Evolutionary conservation across 306 rosid genomes (phyloP).

Genomic region (Glycyrrhiza uralensis): DNA sequence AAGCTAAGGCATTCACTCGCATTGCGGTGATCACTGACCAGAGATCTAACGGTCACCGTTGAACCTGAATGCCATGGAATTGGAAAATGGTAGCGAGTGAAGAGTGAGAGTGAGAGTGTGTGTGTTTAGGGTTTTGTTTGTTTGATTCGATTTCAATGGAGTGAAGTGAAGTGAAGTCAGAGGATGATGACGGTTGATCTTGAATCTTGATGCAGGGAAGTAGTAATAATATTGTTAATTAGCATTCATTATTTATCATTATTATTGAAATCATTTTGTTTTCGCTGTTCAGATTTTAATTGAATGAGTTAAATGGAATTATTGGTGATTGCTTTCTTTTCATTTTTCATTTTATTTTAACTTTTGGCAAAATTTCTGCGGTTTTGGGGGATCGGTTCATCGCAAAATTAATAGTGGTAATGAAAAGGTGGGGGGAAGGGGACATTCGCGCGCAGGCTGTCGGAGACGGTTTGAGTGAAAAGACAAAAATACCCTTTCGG

Average conservation of each 20-base stretch:
- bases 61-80: not conserved
- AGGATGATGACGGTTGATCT: conserved; percentile 43
- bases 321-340: not conserved
- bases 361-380: not conserved
- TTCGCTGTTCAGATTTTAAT: not conserved
- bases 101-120: conserved; percentile 6
- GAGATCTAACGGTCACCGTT: conserved; percentile 49
- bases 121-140: conserved; percentile 20
- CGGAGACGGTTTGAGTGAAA: conserved; percentile 34
- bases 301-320: not conserved
- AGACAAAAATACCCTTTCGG: conserved; percentile 33
- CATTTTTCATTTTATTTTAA: not conserved
- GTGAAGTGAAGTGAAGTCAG: conserved; percentile 17
- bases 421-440: conserved; percentile 25
- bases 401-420: not conserved
- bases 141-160: conserved; percentile 4
- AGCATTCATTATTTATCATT: conserved; percentile 14
- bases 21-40: conserved; percentile 32
- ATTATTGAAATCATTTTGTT: not conserved
- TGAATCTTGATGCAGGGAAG: conserved; percentile 26
- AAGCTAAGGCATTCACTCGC: conserved; percentile 22
- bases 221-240: not conserved
- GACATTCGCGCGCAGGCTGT: conserved; percentile 78
- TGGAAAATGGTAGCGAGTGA: conserved; percentile 17
- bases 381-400: not conserved